Evolutionary conservation across 2,329 filamentous ascomycete species (phyloP).

Genomic region (Pseudogymnoascus sp.): DNA sequence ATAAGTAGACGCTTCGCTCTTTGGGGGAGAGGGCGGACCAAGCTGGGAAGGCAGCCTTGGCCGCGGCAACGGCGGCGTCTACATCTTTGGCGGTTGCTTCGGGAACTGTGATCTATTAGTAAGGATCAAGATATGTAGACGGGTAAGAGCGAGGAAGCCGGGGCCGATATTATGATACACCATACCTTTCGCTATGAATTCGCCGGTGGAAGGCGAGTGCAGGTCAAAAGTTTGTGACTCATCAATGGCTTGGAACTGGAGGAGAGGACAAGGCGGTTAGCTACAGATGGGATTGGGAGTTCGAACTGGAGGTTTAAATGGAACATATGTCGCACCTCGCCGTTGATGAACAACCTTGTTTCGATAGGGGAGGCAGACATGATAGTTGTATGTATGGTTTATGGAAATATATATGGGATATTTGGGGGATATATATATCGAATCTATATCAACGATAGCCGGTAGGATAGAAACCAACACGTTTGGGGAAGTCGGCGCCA

Average conservation of each 20-base stretch:
- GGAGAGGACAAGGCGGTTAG: neutral
- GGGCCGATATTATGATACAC: neutral
- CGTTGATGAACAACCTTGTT: conserved; percentile 13
- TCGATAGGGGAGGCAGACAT: neutral
- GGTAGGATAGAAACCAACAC: neutral
- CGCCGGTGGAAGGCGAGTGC: neutral
- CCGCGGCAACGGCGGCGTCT: conserved; percentile 39
- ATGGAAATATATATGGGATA: neutral
- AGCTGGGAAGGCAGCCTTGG: conserved; percentile 37
- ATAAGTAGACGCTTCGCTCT: conserved; percentile 37
- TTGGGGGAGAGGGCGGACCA: conserved; percentile 39
- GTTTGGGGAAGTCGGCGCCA: neutral
- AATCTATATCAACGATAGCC: neutral
- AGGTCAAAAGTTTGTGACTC: neutral
- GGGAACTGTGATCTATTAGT: conserved; percentile 26
- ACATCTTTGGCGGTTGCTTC: conserved; percentile 36
- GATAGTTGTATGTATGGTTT: neutral
- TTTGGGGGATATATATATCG: neutral
- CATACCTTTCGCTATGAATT: neutral
- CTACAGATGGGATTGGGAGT: neutral
- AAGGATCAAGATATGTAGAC: neutral
- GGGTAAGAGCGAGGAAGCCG: neutral
- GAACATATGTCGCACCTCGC: neutral
- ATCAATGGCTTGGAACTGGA: neutral
- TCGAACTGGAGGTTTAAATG: neutral